phyloP scores from a whole-genome alignment of 1,284 basidiomycete genomes.

The Blastosporella zonata region DNA sequence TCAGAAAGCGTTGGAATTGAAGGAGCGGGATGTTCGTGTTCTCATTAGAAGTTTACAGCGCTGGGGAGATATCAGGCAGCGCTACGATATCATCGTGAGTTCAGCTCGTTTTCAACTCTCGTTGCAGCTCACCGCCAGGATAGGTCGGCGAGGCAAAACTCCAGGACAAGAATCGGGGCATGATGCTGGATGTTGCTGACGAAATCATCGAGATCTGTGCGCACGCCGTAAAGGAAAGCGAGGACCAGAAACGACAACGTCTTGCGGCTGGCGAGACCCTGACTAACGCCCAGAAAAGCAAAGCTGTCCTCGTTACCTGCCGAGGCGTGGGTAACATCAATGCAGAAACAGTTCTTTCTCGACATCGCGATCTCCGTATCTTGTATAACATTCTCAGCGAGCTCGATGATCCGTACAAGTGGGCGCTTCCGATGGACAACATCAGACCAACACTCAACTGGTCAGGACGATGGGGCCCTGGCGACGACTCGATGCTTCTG shows the following conservation, averaged over 20 bases:
- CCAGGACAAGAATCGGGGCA: slow-evolving; percentile 89
- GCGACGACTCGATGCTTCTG: slow-evolving; percentile 92
- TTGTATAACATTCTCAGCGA: slow-evolving; percentile 81
- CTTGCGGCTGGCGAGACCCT: slow-evolving; percentile 82
- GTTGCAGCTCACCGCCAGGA: slow-evolving; percentile 14
- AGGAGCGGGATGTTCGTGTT: slow-evolving; percentile 95
- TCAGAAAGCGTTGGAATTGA: slow-evolving; percentile 94
- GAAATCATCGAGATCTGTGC: slow-evolving; percentile 89
- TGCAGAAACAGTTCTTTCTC: slow-evolving; percentile 92
- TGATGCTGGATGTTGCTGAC: slow-evolving; percentile 90
- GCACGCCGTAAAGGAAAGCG: slow-evolving; percentile 82
- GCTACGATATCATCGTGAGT: slow-evolving; percentile 90
- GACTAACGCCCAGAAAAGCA: slow-evolving; percentile 87
- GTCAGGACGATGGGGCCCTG: slow-evolving; percentile 93
- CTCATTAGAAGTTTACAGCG: slow-evolving; percentile 94
- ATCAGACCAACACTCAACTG: slow-evolving; percentile 94
- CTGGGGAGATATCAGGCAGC: slow-evolving; percentile 96
- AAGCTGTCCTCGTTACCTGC: slow-evolving; percentile 92
- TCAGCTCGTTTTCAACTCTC: slow-evolving; percentile 8
- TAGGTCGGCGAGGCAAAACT: slow-evolving; percentile 92
- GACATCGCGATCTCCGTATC: slow-evolving; percentile 88
- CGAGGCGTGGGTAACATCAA: slow-evolving; percentile 93
- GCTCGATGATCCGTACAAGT: slow-evolving; percentile 74
- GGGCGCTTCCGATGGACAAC: slow-evolving; percentile 88
- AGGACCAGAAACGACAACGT: slow-evolving; percentile 74